Evolutionary conservation across 768 basidiomycete species (phyloP).

Genomic region (Nidula microcarpa): DNA sequence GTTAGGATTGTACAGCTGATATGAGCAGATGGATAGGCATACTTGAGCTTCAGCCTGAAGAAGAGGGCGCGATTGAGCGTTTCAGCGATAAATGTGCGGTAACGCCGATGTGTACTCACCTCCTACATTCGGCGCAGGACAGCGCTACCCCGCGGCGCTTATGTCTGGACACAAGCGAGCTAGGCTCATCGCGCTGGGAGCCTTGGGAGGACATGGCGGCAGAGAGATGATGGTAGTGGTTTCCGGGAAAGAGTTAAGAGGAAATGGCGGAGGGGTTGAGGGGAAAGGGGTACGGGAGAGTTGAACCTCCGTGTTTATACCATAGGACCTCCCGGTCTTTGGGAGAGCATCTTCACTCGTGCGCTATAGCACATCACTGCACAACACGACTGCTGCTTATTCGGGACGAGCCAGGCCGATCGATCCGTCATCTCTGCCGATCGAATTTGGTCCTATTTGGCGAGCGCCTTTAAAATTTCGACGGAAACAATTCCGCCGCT

Average conservation of each 20-base stretch:
- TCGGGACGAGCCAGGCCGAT: no score
- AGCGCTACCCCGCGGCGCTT: slow-evolving; percentile 55
- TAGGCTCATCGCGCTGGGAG: slow-evolving; percentile 17
- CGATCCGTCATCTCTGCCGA: background rate
- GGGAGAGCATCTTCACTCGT: no score
- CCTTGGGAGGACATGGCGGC: slow-evolving; percentile 8
- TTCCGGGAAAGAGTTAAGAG: slow-evolving; percentile 7
- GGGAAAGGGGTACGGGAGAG: background rate
- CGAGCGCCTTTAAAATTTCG: background rate
- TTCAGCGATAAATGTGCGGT: background rate
- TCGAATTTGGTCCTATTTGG: background rate
- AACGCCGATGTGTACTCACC: slow-evolving; percentile 30
- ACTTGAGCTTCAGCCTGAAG: slow-evolving; percentile 66
- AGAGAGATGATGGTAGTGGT: slow-evolving; percentile 6
- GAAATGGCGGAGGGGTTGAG: background rate
- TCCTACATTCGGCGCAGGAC: slow-evolving; percentile 69
- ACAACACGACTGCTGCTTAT: no score
- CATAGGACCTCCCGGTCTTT: no score
- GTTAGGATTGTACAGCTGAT: slow-evolving; percentile 8
- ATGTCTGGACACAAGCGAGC: slow-evolving; percentile 31
- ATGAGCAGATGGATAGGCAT: slow-evolving; percentile 18
- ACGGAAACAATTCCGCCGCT: slow-evolving; percentile 1
- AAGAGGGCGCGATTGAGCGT: slow-evolving; percentile 10
- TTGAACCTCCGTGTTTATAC: no score
- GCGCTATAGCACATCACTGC: no score